Conservation (phyloP, 768 basidiomycete genomes). For the Dacryopinax primogenitus region DNA sequence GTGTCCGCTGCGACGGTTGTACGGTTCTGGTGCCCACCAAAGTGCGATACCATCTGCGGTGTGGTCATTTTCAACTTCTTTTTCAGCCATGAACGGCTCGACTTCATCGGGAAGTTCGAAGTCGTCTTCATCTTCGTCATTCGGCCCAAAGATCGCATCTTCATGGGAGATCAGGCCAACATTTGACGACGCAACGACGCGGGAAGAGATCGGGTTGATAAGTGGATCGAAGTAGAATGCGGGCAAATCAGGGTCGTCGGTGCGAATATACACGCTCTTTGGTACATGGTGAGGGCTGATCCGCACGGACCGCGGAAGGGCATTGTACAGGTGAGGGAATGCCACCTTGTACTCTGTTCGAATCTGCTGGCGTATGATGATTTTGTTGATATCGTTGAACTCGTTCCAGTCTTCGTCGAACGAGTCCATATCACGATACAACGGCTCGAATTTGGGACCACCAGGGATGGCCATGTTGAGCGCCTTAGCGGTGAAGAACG, state of each 20-base stretch:
- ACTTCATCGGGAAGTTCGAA: slow-evolving; percentile 72
- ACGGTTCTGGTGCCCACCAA: slow-evolving; percentile 98
- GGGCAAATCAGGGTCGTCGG: slow-evolving; percentile 97
- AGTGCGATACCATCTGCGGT: slow-evolving; percentile 95
- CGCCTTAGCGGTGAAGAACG: slow-evolving; percentile 97
- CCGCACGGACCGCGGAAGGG: slow-evolving; percentile 84
- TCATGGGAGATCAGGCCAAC: slow-evolving; percentile 74
- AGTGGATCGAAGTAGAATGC: slow-evolving; percentile 99
- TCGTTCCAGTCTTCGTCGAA: slow-evolving; percentile 99
- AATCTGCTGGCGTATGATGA: slow-evolving; percentile 97
- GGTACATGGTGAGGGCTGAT: slow-evolving; percentile 85
- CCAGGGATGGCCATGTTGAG: slow-evolving; percentile 95
- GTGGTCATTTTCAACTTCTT: slow-evolving; percentile 71
- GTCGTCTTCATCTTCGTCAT: slow-evolving; percentile 70
- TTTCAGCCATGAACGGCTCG: slow-evolving; percentile 67
- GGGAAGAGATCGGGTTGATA: slow-evolving; percentile 92
- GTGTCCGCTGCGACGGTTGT: slow-evolving; percentile 78
- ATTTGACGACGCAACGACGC: slow-evolving; percentile 75
- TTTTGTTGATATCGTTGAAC: slow-evolving; percentile 99
- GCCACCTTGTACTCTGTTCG: slow-evolving; percentile 98
- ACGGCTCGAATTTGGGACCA: slow-evolving; percentile 95
- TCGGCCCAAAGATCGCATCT: slow-evolving; percentile 81
- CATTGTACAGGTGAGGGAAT: slow-evolving; percentile 98
- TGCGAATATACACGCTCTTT: slow-evolving; percentile 97
- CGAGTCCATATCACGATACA: slow-evolving; percentile 88